Evolutionary conservation across 2,329 filamentous ascomycete species (phyloP).

Genomic region (Colletotrichum theobromicola): DNA sequence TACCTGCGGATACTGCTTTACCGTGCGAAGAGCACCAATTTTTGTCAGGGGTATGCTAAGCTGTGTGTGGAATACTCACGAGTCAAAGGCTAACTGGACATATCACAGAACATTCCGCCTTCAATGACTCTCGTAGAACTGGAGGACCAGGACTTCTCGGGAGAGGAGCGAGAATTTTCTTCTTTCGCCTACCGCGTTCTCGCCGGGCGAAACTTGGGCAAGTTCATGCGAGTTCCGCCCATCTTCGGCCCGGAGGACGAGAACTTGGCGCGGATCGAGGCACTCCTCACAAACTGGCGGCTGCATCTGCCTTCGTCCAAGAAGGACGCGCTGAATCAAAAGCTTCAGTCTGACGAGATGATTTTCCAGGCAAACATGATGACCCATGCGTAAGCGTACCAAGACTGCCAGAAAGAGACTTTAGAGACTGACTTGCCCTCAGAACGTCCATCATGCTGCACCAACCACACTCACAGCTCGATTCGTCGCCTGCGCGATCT

Average conservation of each 20-base stretch:
- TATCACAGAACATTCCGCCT: slow-evolving; percentile 57
- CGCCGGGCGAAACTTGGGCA: slow-evolving; percentile 77
- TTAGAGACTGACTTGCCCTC: background rate
- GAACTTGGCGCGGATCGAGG: slow-evolving; percentile 56
- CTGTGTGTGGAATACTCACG: background rate
- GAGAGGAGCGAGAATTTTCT: slow-evolving; percentile 74
- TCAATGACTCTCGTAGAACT: slow-evolving; percentile 75
- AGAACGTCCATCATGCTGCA: slow-evolving; percentile 76
- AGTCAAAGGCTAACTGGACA: background rate
- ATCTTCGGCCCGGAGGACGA: slow-evolving; percentile 59
- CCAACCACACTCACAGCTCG: slow-evolving; percentile 78
- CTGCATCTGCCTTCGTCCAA: slow-evolving; percentile 79
- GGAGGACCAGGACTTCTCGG: slow-evolving; percentile 76
- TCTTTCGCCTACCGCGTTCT: slow-evolving; percentile 88
- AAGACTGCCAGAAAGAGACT: background rate
- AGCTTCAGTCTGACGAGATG: slow-evolving; percentile 82
- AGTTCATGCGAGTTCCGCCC: slow-evolving; percentile 68
- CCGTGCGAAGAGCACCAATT: slow-evolving; percentile 87
- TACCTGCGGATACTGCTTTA: slow-evolving; percentile 71
- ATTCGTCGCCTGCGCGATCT: slow-evolving; percentile 60
- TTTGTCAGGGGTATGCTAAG: slow-evolving; percentile 55
- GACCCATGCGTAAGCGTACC: slow-evolving; percentile 54
- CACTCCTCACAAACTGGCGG: slow-evolving; percentile 73
- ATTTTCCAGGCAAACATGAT: slow-evolving; percentile 93
- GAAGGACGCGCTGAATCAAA: slow-evolving; percentile 69